Base-by-base conservation (phyloP, 495 filamentous ascomycete species). In the Hypoxylon lienhwacheense region DNA sequence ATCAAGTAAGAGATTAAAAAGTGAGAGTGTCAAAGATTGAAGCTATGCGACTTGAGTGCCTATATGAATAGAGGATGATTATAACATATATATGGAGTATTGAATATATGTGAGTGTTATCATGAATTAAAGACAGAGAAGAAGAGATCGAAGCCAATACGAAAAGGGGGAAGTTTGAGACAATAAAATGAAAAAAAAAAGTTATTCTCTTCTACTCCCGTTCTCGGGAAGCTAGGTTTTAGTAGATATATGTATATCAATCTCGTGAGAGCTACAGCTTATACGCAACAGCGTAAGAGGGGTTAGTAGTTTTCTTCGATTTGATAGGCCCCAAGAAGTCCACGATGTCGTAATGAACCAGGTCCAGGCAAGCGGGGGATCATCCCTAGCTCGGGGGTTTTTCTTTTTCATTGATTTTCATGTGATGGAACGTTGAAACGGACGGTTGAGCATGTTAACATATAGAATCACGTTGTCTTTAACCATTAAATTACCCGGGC, bases 311-410 rank as follows among this genome's bases (percentile, higher is more conserved):
- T 41, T 41, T 19, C 15, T 19, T 26, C n/a, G n/a, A 41, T 12
- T 21, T 22, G 7, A 34, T 44, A 42, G 28, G 44, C 33, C 24
- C 47, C 31, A 33, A 50, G 35, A 26, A 22, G 45, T 24, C 53
- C 49, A 39, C 16, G 28, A 46, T 60, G 34, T 51, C 46, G 50
- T 61, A 55, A 54, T 50, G 44, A 36, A 43, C 47, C 54, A 58
- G 54, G 54, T 51, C 33, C 5, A 53, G 35, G 12, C 33, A 36
- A 42, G 52, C 48, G 55, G 55, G 55, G 44, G 32, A 37, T 59
- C 31, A 58, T 52, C 47, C 55, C 55, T 47, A 36, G 48, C 10
- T 40, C 10, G 4, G 19, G 1, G 36, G 20, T 40, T 40, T 14
- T n/a, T n/a, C n/a, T n/a, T n/a, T n/a, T n/a, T n/a, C n/a, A n/a